Evolutionary conservation across 768 basidiomycete species (phyloP), one percentile per base, ranked within the genome.

Genomic region (Mycena maculata): DNA sequence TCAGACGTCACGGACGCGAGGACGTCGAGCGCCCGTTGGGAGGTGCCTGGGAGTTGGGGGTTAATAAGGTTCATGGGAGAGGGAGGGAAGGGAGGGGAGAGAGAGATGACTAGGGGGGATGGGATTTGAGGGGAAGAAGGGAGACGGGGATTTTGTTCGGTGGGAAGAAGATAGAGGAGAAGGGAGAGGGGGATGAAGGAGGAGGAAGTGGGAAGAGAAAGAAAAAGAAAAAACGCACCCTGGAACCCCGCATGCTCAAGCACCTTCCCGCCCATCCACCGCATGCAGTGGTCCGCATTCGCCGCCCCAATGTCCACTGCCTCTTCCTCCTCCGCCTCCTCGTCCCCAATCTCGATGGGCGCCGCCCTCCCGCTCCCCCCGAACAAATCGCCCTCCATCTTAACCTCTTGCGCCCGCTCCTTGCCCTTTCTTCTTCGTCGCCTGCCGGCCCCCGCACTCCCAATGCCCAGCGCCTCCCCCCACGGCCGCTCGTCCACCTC

Each of bases 161-260:
- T n/a, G n/a, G n/a, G n/a, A n/a, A n/a, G n/a, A n/a, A n/a, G n/a
- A 49, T 39, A 47, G 39, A 25, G 33, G 45, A 18, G 33, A 6
- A 7, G 22, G 27, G 23, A 18, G 15, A 41, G 23, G 47, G 6
- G 13, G 13, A 45, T 13, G 11, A 28, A 36, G 27, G 27, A 48
- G 27, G 25, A 27, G 9, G 36, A 5, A 13, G n/a, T n/a, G n/a
- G 22, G 33, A 36, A 20, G 1, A 13, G 6, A 52, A n/a, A 6
- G 23, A 28, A 52, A 20, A 52, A n/a, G 15, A 30, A 28, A 52
- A 39, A 63, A 79, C 89, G 62, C 62, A 92, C 95, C 94, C 84
- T 98, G 96, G 74, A 98, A 98, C 2, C 96, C 96, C 52, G 86
- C 84, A 82, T 98, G 96, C 71, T 97, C 95, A 72, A 98, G 74